Percentiles rank a stretch among this genome's conserved stretches.
These are phyloP conservation scores for Chloris gayana DNA, from an alignment of 176 grass and related monocot genomes.

Conservation along the genomic window DNA sequence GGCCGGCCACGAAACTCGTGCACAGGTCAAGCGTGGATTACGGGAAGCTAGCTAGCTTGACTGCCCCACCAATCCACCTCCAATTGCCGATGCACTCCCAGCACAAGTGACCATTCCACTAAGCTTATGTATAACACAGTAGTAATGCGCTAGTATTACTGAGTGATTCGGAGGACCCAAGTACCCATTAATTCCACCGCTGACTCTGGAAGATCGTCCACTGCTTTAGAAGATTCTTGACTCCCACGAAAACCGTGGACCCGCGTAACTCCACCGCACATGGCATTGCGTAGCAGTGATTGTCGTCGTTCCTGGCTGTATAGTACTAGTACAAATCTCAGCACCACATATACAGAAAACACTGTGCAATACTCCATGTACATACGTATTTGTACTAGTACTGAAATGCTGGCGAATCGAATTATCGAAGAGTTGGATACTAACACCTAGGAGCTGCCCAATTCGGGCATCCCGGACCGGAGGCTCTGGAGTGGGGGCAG, in stretches of 20 bases:
- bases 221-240: neutral
- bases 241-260: neutral
- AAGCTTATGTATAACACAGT: neutral
- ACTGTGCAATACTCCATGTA: too few relatives aligned
- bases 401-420: too few relatives aligned
- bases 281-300: too few relatives aligned
- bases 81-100: neutral
- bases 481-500: too few relatives aligned
- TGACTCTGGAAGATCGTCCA: neutral
- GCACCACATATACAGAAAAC: too few relatives aligned
- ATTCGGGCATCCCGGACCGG: neutral
- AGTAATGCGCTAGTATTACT: too few relatives aligned
- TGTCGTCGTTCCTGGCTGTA: too few relatives aligned
- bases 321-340: too few relatives aligned
- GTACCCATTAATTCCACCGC: neutral
- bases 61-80: neutral
- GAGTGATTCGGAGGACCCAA: neutral
- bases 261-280: too few relatives aligned
- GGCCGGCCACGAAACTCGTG: neutral
- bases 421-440: too few relatives aligned
- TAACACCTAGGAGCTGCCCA: too few relatives aligned
- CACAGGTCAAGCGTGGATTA: neutral
- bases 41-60: neutral
- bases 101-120: neutral
- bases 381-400: too few relatives aligned